These are phyloP conservation scores for Stereum hirsutum DNA, from an alignment of 1,284 basidiomycete species.

Conservation along the genomic window DNA sequence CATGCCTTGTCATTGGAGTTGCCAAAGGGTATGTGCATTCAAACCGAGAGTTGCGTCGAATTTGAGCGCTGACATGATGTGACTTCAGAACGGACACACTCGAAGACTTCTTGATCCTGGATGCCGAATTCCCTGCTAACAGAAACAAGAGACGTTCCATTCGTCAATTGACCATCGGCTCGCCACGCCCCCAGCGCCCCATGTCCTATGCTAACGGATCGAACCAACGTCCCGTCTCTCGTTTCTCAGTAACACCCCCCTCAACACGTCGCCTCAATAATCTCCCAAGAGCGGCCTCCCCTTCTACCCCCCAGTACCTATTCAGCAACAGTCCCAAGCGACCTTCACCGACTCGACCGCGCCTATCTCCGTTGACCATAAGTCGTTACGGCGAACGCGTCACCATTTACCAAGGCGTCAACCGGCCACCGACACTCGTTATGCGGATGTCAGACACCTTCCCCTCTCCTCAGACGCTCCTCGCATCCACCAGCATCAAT, in stretches of 20 bases:
- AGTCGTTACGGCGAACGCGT: constrained; percentile 32
- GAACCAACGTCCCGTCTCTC: no score
- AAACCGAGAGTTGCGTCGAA: neutral
- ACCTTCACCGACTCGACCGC: neutral
- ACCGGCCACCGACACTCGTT: constrained; percentile 45
- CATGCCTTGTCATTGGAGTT: constrained; percentile 46
- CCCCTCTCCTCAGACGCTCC: neutral
- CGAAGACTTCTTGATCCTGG: constrained; percentile 8
- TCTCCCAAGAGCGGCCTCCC: no score
- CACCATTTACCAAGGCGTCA: constrained; percentile 40
- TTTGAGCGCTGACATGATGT: neutral
- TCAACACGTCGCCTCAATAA: no score
- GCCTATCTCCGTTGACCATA: constrained; percentile 8
- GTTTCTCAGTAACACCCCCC: no score
- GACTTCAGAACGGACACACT: constrained; percentile 3
- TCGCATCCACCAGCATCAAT: no score
- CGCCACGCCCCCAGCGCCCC: no score
- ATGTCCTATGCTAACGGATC: no score
- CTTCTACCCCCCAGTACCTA: no score
- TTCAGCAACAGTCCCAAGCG: no score
- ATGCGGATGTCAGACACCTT: constrained; percentile 50
- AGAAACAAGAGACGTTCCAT: constrained; percentile 4
- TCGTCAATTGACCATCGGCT: neutral
- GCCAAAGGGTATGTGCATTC: constrained; percentile 47
- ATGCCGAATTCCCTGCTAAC: constrained; percentile 4